These are phyloP conservation scores for Aspergillus ostianus DNA, from an alignment of 495 filamentous ascomycete species.

Conservation along the genomic window DNA sequence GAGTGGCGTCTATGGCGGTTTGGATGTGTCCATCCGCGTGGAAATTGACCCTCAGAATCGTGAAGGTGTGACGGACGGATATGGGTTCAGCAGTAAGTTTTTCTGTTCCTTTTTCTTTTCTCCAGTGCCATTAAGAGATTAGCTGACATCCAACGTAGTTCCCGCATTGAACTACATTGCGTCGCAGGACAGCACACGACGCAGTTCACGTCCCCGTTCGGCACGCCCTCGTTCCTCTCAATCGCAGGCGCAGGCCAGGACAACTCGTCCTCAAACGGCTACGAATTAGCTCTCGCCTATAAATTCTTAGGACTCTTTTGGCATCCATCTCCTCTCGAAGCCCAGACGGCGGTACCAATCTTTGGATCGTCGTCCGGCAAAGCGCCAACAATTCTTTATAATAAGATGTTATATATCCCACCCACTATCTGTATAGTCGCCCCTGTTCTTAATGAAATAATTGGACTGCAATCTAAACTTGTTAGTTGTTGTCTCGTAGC, in stretches of 20 bases:
- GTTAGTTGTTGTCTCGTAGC: background rate
- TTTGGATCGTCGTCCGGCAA: too few species aligned
- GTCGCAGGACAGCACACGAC: slow-evolving; percentile 11
- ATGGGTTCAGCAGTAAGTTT: slow-evolving; percentile 61
- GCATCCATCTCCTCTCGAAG: too few species aligned
- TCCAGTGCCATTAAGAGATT: background rate
- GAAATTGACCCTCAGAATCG: slow-evolving; percentile 68
- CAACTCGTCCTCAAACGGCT: slow-evolving; percentile 19
- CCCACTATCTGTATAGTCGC: background rate
- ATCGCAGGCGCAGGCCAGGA: slow-evolving; percentile 5
- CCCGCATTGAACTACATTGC: slow-evolving; percentile 20
- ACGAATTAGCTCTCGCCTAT: slow-evolving; percentile 1
- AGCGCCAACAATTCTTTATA: background rate
- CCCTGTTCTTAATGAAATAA: background rate
- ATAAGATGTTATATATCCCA: background rate
- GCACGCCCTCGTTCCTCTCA: slow-evolving; percentile 14
- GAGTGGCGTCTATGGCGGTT: slow-evolving; percentile 54
- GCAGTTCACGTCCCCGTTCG: slow-evolving; percentile 17
- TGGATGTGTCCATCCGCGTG: slow-evolving; percentile 67
- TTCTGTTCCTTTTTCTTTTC: background rate
- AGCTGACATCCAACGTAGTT: slow-evolving; percentile 20
- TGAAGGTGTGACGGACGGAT: slow-evolving; percentile 61
- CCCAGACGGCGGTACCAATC: too few species aligned
- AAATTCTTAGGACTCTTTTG: background rate
- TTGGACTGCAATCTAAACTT: background rate